A percentile compares a stretch with the other conserved stretches of the same genome.
These are phyloP conservation scores for Suillus discolor DNA, from an alignment of 768 basidiomycete species.

Conservation along the genomic window DNA sequence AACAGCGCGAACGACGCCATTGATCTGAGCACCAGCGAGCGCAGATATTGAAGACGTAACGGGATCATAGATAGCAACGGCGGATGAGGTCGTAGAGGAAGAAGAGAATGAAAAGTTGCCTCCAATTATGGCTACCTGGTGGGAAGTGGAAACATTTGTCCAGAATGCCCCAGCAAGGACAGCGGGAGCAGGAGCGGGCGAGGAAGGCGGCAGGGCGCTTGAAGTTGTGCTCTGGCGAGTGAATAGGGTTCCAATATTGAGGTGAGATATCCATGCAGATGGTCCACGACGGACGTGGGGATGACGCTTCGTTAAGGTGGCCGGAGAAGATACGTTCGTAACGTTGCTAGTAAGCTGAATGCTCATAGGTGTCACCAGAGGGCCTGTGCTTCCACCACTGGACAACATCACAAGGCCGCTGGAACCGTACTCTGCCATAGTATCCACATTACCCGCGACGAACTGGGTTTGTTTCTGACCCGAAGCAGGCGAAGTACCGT, in stretches of 20 bases:
- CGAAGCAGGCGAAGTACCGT: conserved; percentile 54
- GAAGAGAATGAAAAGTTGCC: conserved; percentile 81
- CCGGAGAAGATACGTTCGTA: conserved; percentile 33
- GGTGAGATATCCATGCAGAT: conserved; percentile 51
- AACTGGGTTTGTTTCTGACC: conserved; percentile 50
- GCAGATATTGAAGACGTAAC: conserved; percentile 48
- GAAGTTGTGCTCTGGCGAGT: conserved; percentile 54
- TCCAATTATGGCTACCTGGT: conserved; percentile 77
- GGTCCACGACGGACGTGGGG: conserved; percentile 37
- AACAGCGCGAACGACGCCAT: conserved; percentile 78
- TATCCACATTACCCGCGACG: conserved; percentile 66
- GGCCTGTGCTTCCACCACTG: conserved; percentile 63
- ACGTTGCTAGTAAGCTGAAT: conserved; percentile 51
- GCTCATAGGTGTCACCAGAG: conserved; percentile 62
- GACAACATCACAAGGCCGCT: conserved; percentile 79
- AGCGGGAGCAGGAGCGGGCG: conserved; percentile 70
- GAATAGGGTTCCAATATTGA: conserved; percentile 44
- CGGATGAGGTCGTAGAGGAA: conserved; percentile 46
- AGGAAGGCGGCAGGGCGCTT: conserved; percentile 54
- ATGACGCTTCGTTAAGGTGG: conserved; percentile 41
- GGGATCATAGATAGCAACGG: conserved; percentile 73
- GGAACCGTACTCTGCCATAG: conserved; percentile 67
- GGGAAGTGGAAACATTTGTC: conserved; percentile 71
- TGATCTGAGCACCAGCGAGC: conserved; percentile 62
- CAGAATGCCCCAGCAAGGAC: conserved; percentile 89